phyloP scores from a whole-genome alignment of 2,329 filamentous ascomycete species.

The Botrytis fabae region DNA sequence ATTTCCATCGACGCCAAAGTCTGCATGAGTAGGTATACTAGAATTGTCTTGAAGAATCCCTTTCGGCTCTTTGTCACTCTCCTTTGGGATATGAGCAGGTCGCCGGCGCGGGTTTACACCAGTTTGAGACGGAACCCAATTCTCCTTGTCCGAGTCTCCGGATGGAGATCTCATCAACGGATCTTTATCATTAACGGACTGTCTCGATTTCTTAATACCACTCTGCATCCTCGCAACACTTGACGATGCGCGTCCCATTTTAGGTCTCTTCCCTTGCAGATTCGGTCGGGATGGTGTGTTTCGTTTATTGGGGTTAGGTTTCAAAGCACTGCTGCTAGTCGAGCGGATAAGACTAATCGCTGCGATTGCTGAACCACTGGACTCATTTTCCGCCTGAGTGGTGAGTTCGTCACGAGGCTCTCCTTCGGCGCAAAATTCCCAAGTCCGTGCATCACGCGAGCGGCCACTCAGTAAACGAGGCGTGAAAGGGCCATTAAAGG shows the following conservation, averaged over 20 bases:
- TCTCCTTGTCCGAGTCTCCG: constrained; percentile 92
- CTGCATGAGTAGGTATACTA: constrained; percentile 33
- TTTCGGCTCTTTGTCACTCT: constrained; percentile 28
- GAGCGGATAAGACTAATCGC: constrained; percentile 81
- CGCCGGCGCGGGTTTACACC: constrained; percentile 44
- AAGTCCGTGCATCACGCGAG: constrained; percentile 83
- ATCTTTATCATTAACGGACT: constrained; percentile 40
- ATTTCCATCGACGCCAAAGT: constrained; percentile 31
- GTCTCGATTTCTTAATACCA: constrained; percentile 35
- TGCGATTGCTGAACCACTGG: constrained; percentile 74
- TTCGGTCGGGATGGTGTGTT: constrained; percentile 51
- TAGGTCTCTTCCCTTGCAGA: constrained; percentile 57
- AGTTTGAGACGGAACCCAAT: constrained; percentile 66
- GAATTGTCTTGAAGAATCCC: constrained; percentile 37
- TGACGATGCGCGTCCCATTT: constrained; percentile 60
- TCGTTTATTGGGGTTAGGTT: constrained; percentile 62
- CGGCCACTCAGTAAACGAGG: constrained; percentile 65
- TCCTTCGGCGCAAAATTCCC: constrained; percentile 87
- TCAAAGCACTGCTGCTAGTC: constrained; percentile 55
- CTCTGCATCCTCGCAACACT: constrained; percentile 63
- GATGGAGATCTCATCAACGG: constrained; percentile 50
- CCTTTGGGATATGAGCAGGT: constrained; percentile 37
- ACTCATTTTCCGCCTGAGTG: constrained; percentile 77
- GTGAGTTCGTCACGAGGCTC: constrained; percentile 77
- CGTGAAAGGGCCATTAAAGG: constrained; percentile 39